Evolutionary conservation across 2,329 filamentous ascomycete species (phyloP).

Genomic region (Epichloe amarillans): DNA sequence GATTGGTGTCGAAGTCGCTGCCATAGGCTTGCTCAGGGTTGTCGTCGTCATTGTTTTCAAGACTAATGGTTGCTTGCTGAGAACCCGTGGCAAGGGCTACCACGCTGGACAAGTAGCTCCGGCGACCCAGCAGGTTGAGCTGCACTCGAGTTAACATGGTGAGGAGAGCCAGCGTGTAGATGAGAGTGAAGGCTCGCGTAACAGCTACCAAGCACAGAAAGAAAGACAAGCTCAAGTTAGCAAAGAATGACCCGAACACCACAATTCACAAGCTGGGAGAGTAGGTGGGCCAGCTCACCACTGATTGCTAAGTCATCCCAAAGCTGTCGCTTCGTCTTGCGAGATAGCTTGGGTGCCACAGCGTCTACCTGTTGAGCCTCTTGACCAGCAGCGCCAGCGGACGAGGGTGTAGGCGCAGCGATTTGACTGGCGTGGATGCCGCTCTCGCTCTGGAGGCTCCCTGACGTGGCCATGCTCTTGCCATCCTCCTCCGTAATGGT

Average conservation of each 20-base stretch:
- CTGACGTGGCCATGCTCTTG: conserved; percentile 45
- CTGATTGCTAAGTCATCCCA: conserved; percentile 97
- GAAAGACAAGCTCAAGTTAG: background rate
- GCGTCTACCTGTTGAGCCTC: conserved; percentile 27
- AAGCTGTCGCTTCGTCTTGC: conserved; percentile 77
- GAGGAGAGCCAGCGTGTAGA: conserved; percentile 82
- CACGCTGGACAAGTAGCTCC: conserved; percentile 92
- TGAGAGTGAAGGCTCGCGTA: conserved; percentile 76
- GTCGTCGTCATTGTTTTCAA: conserved; percentile 91
- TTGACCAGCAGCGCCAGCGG: conserved; percentile 18
- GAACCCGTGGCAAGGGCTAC: conserved; percentile 74
- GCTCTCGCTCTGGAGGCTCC: conserved; percentile 65
- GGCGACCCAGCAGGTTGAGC: conserved; percentile 86
- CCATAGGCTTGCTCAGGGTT: conserved; percentile 70
- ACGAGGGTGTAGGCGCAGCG: conserved; percentile 37
- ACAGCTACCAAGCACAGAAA: conserved; percentile 40
- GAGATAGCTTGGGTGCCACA: conserved; percentile 31
- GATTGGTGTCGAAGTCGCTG: conserved; percentile 91
- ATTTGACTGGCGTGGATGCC: conserved; percentile 75
- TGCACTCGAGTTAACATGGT: conserved; percentile 90
- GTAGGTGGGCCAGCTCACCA: conserved; percentile 41
- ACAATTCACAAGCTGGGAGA: background rate
- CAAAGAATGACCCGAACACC: background rate
- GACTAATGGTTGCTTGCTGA: conserved; percentile 62
- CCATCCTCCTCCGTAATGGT: conserved; percentile 75